phyloP scores from a whole-genome alignment of 2,329 filamentous ascomycete genomes.

The Madurella fahalii region DNA sequence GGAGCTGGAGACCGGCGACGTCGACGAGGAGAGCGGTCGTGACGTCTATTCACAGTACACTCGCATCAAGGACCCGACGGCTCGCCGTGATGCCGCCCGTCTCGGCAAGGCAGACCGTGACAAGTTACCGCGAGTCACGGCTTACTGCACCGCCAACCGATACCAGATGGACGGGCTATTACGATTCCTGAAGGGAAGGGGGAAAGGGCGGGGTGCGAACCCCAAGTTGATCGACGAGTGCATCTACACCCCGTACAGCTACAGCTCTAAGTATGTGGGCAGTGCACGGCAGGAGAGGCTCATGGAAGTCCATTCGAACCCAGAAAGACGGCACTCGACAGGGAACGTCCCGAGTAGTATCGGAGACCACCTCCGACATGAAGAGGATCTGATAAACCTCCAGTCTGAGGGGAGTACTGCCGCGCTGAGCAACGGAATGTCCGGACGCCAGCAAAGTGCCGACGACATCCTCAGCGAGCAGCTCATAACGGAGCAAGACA shows the following conservation, averaged over 20 bases:
- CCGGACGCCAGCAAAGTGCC: constrained; percentile 32
- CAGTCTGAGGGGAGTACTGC: constrained; percentile 32
- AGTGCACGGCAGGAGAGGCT: constrained; percentile 25
- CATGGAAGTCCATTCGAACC: constrained; percentile 34
- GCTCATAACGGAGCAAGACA: constrained; percentile 30
- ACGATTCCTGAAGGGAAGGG: constrained; percentile 82
- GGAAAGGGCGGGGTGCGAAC: constrained; percentile 70
- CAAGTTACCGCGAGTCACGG: constrained; percentile 83
- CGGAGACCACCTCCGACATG: constrained; percentile 48
- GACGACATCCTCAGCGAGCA: constrained; percentile 28
- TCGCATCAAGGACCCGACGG: constrained; percentile 93
- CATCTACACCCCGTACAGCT: constrained; percentile 91
- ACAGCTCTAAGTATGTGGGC: constrained; percentile 48
- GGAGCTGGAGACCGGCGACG: constrained; percentile 70
- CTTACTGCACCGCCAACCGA: constrained; percentile 90
- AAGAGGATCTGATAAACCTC: constrained; percentile 62
- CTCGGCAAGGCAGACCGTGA: constrained; percentile 91
- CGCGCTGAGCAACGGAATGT: constrained; percentile 27
- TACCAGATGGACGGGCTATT: constrained; percentile 88
- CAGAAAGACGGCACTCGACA: constrained; percentile 70
- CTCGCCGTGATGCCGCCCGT: constrained; percentile 83
- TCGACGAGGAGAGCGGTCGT: constrained; percentile 83
- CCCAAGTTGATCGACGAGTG: constrained; percentile 97
- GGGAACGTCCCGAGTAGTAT: constrained; percentile 47
- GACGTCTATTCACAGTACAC: constrained; percentile 99